A percentile compares a stretch with the other conserved stretches of the same genome.
These are phyloP conservation scores for Schoenoplectus triqueter DNA, from an alignment of 202 grass and related monocot genomes.

Conservation along the genomic window DNA sequence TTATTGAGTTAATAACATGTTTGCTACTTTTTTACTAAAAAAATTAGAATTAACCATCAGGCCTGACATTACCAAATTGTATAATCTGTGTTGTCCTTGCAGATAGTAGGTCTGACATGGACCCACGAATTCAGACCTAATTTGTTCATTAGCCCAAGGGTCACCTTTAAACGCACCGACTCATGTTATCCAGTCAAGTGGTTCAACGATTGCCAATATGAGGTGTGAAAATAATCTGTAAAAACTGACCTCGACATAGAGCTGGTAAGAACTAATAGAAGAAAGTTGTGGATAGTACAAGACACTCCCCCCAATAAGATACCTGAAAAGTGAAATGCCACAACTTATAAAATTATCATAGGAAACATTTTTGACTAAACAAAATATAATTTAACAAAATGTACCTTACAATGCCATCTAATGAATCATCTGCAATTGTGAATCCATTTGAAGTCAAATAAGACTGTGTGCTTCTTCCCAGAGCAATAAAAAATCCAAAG, in stretches of 20 bases:
- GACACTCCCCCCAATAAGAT: conserved; percentile 97
- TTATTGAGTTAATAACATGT: background rate
- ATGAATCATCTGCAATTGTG: conserved; percentile 68
- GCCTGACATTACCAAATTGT: background rate
- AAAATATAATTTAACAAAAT: conserved; percentile 30
- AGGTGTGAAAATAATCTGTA: conserved; percentile 40
- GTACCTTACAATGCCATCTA: conserved; percentile 87
- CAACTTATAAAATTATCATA: conserved; percentile 16
- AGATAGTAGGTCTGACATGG: background rate
- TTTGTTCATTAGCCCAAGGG: background rate
- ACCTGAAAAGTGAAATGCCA: conserved; percentile 54
- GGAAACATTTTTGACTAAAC: conserved; percentile 32
- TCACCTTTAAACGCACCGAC: background rate
- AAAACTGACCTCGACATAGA: conserved; percentile 94
- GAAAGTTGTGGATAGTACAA: conserved; percentile 98
- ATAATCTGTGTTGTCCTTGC: background rate
- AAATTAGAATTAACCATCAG: background rate
- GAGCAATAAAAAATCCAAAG: conserved; percentile 99
- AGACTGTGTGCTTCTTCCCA: conserved; percentile 85
- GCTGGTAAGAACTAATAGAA: conserved; percentile 96
- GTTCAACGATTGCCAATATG: conserved; percentile 13
- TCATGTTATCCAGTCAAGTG: background rate
- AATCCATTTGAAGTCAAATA: conserved; percentile 79
- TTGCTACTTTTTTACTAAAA: background rate
- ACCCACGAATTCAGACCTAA: background rate